Percentiles rank a stretch among this genome's conserved stretches.
phyloP scores from a whole-genome alignment of 2,329 filamentous ascomycete genomes.

The Exophiala sideris region DNA sequence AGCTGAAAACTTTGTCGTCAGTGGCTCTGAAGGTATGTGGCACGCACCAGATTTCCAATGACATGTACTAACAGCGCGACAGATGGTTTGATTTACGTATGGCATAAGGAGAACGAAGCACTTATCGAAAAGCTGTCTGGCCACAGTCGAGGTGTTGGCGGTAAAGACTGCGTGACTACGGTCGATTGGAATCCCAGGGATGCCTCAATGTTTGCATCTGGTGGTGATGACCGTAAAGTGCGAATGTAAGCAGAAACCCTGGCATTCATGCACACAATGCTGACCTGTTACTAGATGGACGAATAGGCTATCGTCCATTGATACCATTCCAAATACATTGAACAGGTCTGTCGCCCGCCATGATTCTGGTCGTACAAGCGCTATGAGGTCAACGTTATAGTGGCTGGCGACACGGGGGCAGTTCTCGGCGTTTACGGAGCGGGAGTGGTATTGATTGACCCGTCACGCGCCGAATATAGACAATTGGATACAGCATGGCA shows the following conservation, averaged over 20 bases:
- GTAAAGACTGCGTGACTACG: slow-evolving; percentile 65
- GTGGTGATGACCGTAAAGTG: slow-evolving; percentile 80
- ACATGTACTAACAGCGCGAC: slow-evolving; percentile 26
- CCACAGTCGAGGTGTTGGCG: slow-evolving; percentile 58
- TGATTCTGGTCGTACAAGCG: slow-evolving; percentile 40
- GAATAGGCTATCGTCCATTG: slow-evolving; percentile 20
- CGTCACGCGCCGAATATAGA: slow-evolving; percentile 20
- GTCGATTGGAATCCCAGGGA: slow-evolving; percentile 85
- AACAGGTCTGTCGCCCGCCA: slow-evolving; percentile 33
- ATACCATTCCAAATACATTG: slow-evolving; percentile 28
- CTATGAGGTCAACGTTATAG: slow-evolving; percentile 36
- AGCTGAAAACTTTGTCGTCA: slow-evolving; percentile 84
- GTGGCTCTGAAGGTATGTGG: slow-evolving; percentile 77
- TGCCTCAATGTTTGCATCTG: slow-evolving; percentile 81
- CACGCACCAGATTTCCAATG: not conserved
- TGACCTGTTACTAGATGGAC: slow-evolving; percentile 31
- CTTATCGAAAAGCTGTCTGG: slow-evolving; percentile 73
- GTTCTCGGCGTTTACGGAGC: slow-evolving; percentile 11
- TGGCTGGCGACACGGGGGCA: not conserved
- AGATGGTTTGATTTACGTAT: slow-evolving; percentile 76
- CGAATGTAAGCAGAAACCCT: slow-evolving; percentile 64
- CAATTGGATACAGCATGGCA: slow-evolving; percentile 23
- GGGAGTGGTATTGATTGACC: slow-evolving; percentile 7
- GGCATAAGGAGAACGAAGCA: slow-evolving; percentile 79
- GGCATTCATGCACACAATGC: slow-evolving; percentile 27